These are phyloP conservation scores for Phaeotremella fagi DNA, from an alignment of 768 basidiomycete genomes.

Conservation along the genomic window DNA sequence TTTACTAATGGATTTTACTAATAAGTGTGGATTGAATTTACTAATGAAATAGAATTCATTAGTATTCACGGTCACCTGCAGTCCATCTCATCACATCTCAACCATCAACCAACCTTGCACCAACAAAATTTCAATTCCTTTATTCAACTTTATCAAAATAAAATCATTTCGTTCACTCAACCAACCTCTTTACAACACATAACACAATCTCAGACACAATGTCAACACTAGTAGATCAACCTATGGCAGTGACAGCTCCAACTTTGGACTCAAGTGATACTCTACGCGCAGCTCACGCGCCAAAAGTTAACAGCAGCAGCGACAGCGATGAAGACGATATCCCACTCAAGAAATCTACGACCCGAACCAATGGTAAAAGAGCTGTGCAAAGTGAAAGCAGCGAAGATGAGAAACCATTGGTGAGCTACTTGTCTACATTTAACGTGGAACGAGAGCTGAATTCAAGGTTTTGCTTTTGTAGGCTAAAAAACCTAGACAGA, in stretches of 20 bases:
- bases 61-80: too few species aligned
- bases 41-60: too few species aligned
- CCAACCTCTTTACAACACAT: background rate
- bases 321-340: conserved; percentile 28
- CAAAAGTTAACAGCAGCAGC: conserved; percentile 15
- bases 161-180: too few species aligned
- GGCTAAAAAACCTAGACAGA: conserved; percentile 34
- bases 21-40: too few species aligned
- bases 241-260: conserved; percentile 38
- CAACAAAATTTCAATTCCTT: too few species aligned
- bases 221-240: conserved; percentile 7
- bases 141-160: too few species aligned
- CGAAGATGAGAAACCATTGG: conserved; percentile 40
- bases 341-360: too few species aligned
- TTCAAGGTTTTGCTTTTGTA: background rate
- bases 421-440: conserved; percentile 10
- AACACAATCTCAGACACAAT: background rate
- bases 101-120: too few species aligned
- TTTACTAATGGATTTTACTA: too few species aligned
- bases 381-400: conserved; percentile 14
- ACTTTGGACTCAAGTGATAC: conserved; percentile 8
- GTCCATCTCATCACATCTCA: too few species aligned
- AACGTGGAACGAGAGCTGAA: too few species aligned
- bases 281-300: conserved; percentile 20
- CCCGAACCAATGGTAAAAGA: too few species aligned